Base-by-base conservation (phyloP, 805 yeast species). In the Candida berthetii region DNA sequence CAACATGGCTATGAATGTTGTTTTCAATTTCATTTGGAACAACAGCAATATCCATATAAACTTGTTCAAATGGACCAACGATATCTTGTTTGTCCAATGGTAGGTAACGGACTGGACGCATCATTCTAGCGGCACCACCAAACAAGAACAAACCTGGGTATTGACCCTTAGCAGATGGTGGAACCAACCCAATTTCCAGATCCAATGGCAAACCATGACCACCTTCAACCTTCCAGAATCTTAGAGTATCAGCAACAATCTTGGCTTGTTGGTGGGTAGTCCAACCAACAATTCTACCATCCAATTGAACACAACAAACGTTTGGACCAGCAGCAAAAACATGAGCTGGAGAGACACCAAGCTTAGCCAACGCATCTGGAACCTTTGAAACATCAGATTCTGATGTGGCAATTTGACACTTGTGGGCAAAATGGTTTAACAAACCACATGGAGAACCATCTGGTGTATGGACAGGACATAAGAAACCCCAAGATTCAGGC, bases 381-480 rank as follows among this genome's bases (percentile, higher is more conserved):
- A 93, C 80, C 22, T 68, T 66, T 6, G 87, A 74, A 15, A 83
- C 91, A 58, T 90, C 95, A 5, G 84, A 68, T 19, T 80, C 80
- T 35, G 64, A 62, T 8, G 97, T 90, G 7, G 96, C 79, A 46
- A 93, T 85, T 53, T 75, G 73, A 74, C 99, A 93, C 65, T 87
- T 89, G 68, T 93, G 97, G 9, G 98, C 84, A 69, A 93, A 81
- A 74, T 93, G 99, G 67, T 93, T 93, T 57, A 93, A 71, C 62
- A 93, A 73, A 71, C 99, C 99, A 80, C 99, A 93, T 17, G 99
- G 99, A 39, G 98, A 85, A 54, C 99, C 99, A 83, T 93, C 99
- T 6, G 99, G 99, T 13, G 99, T 93, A 65, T 93, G 99, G 19
- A 93, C 99, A 11, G 99, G 99, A 68, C 99, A 93, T 54, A 93